phyloP scores from a whole-genome alignment of 2,329 filamentous ascomycete genomes.

The Keithomyces neogunnii region DNA sequence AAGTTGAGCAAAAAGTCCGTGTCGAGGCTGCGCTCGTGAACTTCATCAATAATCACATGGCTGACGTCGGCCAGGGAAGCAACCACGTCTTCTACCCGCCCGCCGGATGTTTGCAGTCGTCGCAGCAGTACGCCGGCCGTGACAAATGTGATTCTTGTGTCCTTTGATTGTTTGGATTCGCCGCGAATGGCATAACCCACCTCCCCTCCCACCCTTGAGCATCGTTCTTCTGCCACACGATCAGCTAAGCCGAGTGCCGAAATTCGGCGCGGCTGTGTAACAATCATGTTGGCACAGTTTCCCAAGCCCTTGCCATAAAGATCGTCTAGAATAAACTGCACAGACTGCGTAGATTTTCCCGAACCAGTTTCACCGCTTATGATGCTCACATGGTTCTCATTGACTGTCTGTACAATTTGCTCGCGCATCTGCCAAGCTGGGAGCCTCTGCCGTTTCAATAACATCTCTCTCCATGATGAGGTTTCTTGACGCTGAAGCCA shows the following conservation, averaged over 20 bases:
- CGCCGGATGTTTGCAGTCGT: conserved; percentile 83
- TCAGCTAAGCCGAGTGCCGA: conserved; percentile 91
- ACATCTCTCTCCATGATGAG: conserved; percentile 64
- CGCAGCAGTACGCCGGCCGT: conserved; percentile 90
- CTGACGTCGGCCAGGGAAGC: conserved; percentile 81
- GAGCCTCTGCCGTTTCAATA: conserved; percentile 60
- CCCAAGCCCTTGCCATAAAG: conserved; percentile 71
- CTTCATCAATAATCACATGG: conserved; percentile 92
- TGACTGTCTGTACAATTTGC: conserved; percentile 67
- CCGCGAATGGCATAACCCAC: conserved; percentile 89
- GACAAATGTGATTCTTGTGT: conserved; percentile 88
- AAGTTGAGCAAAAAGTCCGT: conserved; percentile 90
- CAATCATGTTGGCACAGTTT: conserved; percentile 77
- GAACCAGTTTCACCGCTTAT: conserved; percentile 96
- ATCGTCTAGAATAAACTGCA: conserved; percentile 92
- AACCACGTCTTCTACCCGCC: conserved; percentile 69
- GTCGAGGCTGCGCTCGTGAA: conserved; percentile 90
- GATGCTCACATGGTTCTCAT: conserved; percentile 78
- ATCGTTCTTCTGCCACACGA: conserved; percentile 87
- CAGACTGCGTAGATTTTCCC: conserved; percentile 93
- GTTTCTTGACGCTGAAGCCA: conserved; percentile 63
- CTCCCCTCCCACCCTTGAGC: conserved; percentile 71
- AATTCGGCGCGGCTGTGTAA: conserved; percentile 90
- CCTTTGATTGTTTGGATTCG: conserved; percentile 65
- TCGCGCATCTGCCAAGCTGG: conserved; percentile 84